phyloP scores from a whole-genome alignment of 2,329 filamentous ascomycete genomes.

The Simplicillium sp. region DNA sequence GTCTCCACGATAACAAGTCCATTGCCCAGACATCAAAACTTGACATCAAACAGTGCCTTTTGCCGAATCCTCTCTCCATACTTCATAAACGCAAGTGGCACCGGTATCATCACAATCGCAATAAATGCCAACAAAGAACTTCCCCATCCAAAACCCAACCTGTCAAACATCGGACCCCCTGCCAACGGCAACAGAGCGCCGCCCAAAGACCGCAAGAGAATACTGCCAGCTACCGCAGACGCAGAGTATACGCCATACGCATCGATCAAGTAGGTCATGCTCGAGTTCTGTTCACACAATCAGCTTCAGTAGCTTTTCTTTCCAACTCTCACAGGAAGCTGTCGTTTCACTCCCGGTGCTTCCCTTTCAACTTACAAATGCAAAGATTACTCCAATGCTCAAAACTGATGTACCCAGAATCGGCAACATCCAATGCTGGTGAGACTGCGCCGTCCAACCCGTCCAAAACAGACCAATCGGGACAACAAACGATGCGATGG shows the following conservation, averaged over 20 bases:
- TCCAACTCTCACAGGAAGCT: conserved; percentile 26
- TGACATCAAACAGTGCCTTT: too few relatives aligned
- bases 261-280: conserved; percentile 48
- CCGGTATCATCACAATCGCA: conserved; percentile 23
- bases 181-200: conserved; percentile 29
- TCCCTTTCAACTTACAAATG: conserved; percentile 30
- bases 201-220: conserved; percentile 25
- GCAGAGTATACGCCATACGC: conserved; percentile 30
- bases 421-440: conserved; percentile 15
- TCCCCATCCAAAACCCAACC: conserved; percentile 32
- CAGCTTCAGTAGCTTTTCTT: conserved; percentile 18
- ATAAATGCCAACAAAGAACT: conserved; percentile 30
- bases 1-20: too few relatives aligned
- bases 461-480: conserved; percentile 23
- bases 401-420: conserved; percentile 31
- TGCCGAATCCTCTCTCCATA: conserved; percentile 26
- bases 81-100: conserved; percentile 25
- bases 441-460: conserved; percentile 11
- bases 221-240: conserved; percentile 26
- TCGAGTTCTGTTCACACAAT: too few relatives aligned
- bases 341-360: too few relatives aligned
- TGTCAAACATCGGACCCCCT: conserved; percentile 25
- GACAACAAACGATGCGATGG: conserved; percentile 11
- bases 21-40: too few relatives aligned
- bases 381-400: conserved; percentile 30